Conservation (phyloP, 768 basidiomycete genomes). For the Chalciporus pseudorubinellus region DNA sequence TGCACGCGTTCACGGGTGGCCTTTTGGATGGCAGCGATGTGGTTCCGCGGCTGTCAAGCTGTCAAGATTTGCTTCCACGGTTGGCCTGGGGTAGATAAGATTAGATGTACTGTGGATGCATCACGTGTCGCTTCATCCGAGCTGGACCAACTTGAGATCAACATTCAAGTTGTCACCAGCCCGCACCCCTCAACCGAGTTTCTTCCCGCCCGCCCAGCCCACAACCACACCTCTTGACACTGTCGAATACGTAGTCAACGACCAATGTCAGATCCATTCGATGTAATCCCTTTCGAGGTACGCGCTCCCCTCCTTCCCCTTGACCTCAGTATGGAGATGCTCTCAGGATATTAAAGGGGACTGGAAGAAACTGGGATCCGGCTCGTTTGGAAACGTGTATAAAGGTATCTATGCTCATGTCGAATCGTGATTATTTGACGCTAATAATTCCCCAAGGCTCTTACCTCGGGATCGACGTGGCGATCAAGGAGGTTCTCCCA, state of each 20-base stretch:
- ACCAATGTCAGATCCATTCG: slow-evolving; percentile 67
- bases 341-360: slow-evolving; percentile 79
- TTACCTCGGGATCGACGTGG: slow-evolving; percentile 95
- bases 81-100: slow-evolving; percentile 5
- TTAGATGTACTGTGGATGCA: slow-evolving; percentile 6
- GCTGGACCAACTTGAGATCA: slow-evolving; percentile 13
- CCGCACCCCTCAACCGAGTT: neutral
- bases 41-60: neutral
- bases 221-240: neutral
- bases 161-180: neutral
- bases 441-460: slow-evolving; percentile 46
- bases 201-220: neutral
- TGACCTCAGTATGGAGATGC: neutral
- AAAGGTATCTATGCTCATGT: slow-evolving; percentile 52
- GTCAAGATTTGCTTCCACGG: too few species aligned
- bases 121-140: slow-evolving; percentile 26
- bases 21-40: too few species aligned
- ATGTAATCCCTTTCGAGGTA: slow-evolving; percentile 85
- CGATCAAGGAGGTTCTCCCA: slow-evolving; percentile 94
- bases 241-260: neutral
- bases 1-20: neutral
- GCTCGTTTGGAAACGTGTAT: slow-evolving; percentile 91
- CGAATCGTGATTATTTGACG: neutral
- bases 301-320: slow-evolving; percentile 18
- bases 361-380: slow-evolving; percentile 90